A percentile compares a stretch with the other conserved stretches of the same genome.
Conservation (phyloP, 345 rosid genomes). For the Boechera divaricarpa region DNA sequence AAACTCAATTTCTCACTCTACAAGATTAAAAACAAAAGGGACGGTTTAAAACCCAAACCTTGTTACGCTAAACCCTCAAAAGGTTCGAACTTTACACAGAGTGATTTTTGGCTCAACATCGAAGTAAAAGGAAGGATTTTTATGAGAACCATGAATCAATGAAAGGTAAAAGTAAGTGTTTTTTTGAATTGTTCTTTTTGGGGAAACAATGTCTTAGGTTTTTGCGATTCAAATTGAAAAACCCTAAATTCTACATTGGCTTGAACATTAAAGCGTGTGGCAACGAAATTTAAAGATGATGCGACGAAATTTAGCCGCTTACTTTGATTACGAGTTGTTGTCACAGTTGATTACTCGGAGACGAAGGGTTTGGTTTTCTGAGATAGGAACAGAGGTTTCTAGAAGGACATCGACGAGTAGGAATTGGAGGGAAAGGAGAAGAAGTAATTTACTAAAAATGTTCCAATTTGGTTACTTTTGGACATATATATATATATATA, state of each 20-base stretch:
- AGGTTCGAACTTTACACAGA: no score
- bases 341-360: neutral
- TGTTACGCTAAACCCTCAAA: no score
- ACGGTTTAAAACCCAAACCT: no score
- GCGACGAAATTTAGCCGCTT: constrained; percentile 1
- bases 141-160: no score
- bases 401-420: neutral
- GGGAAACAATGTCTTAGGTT: neutral
- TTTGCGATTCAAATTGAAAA: neutral
- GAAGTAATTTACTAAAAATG: neutral
- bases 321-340: neutral
- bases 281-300: neutral
- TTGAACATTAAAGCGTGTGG: neutral
- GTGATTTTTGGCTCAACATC: neutral
- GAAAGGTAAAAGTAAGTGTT: no score
- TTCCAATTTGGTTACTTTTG: neutral
- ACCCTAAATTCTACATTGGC: neutral
- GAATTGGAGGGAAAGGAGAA: constrained; percentile 33
- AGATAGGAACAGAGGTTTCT: constrained; percentile 7
- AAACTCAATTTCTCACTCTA: no score
- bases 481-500: neutral
- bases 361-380: constrained; percentile 9
- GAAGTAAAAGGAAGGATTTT: neutral
- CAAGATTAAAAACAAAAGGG: no score
- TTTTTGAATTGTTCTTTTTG: neutral